phyloP scores from a whole-genome alignment of 345 rosid species.

The Carallia pectinifolia region DNA sequence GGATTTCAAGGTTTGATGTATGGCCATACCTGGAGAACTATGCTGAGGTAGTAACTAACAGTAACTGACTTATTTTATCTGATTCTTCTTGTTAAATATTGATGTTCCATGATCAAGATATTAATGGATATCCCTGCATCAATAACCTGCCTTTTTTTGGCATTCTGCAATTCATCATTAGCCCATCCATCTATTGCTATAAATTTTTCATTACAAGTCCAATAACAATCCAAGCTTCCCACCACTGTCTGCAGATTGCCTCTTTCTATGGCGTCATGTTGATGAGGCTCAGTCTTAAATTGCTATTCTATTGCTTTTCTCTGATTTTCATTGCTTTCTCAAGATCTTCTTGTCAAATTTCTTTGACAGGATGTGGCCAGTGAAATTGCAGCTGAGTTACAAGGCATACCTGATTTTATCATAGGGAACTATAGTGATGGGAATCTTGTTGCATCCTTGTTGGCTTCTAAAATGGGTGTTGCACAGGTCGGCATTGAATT shows the following conservation, averaged over 20 bases:
- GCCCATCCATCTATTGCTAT: too few species aligned
- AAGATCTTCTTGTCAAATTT: neutral
- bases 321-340: conserved; percentile 1
- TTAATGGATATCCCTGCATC: too few species aligned
- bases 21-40: conserved; percentile 95
- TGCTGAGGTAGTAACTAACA: conserved; percentile 59
- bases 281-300: too few species aligned
- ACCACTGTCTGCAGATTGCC: too few species aligned
- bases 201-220: too few species aligned
- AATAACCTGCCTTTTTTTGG: too few species aligned
- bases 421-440: conserved; percentile 99
- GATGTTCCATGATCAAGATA: too few species aligned
- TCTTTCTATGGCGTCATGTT: too few species aligned
- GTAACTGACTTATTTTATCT: too few species aligned
- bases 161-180: too few species aligned
- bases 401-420: conserved; percentile 85
- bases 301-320: neutral
- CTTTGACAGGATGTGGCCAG: conserved; percentile 75
- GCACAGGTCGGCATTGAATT: conserved; percentile 55
- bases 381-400: conserved; percentile 84
- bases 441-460: conserved; percentile 89
- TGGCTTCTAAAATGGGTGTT: conserved; percentile 92
- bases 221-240: too few species aligned
- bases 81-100: too few species aligned
- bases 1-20: conserved; percentile 98